Evolutionary conservation across 306 rosid species (phyloP), one percentile per base, ranked within the genome.

Genomic region (Malus fusca): DNA sequence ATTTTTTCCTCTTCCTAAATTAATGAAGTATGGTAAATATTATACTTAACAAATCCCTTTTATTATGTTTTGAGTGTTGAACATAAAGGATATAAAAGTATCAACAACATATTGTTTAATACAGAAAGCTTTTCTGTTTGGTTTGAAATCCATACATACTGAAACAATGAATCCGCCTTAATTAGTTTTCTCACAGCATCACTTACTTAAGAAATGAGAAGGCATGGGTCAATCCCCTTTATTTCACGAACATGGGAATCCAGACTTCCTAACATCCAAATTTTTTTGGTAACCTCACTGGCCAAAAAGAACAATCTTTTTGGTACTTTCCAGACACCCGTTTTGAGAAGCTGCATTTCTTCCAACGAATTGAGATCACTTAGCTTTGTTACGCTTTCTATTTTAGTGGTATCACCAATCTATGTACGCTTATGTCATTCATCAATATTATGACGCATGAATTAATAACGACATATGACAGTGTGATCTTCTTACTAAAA

Each of bases 211-310:
- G 40, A 30, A 70, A 10, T n/a, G 11, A 17, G 44, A 46, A 43
- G 44, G 58, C 70, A 63, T 17, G 44, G 67, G 80, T 62, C 78
- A 77, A 77, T 66, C 51, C 68, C 78, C 58, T 81, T 77, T 75
- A 73, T 65, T 60, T 72, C 69, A 80, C 23, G 22, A 72, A 51
- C 76, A 68, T 82, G 55, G 82, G 74, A 61, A 73, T 51, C 68
- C 62, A 70, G 53, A 68, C 43, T 73, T 64, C 33, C 73, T 68
- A 62, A 68, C 71, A 68, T 68, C 62, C 61, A 52, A 62, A 59
- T n/a, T 18, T 12, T 15, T 58, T 67, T 59, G 59, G 68, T 58
- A 73, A 40, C 56, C 35, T 21, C 48, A 33, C 48, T 33, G 69
- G 28, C 69, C 43, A 64, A 64, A 31, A 64, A 31, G 19, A 61